A percentile compares a stretch with the other conserved stretches of the same genome.
These are phyloP conservation scores for Elaeagnus macrophylla DNA, from an alignment of 306 rosid genomes.

Conservation along the genomic window DNA sequence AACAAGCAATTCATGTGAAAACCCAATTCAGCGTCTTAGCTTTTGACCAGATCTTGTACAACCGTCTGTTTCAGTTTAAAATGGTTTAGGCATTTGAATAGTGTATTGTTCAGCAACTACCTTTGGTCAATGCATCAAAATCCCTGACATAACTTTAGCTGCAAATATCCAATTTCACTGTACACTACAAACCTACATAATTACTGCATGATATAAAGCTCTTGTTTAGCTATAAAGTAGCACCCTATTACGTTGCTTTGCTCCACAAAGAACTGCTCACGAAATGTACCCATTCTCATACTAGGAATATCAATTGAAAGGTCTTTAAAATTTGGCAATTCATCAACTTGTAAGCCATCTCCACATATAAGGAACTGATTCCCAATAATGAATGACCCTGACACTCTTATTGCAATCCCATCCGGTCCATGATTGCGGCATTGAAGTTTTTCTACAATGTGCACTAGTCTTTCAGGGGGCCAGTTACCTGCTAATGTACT, in stretches of 20 bases:
- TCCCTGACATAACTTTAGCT: no score
- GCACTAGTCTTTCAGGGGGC: slow-evolving; percentile 90
- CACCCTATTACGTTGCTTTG: slow-evolving; percentile 67
- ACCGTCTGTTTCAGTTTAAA: no score
- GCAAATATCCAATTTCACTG: neutral
- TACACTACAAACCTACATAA: neutral
- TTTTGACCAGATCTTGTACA: no score
- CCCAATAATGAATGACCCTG: slow-evolving; percentile 79
- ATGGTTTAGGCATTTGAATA: no score
- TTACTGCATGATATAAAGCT: slow-evolving; percentile 65
- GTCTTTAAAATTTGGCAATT: slow-evolving; percentile 75
- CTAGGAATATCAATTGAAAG: slow-evolving; percentile 65
- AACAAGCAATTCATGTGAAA: no score
- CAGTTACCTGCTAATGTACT: slow-evolving; percentile 77
- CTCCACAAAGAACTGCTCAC: slow-evolving; percentile 74
- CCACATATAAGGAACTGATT: slow-evolving; percentile 95
- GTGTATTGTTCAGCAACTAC: no score
- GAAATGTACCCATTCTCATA: slow-evolving; percentile 81
- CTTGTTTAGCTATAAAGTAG: slow-evolving; percentile 67
- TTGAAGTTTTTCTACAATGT: slow-evolving; percentile 80
- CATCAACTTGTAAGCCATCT: slow-evolving; percentile 92
- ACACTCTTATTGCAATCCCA: slow-evolving; percentile 82
- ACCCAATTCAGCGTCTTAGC: no score
- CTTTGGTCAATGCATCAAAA: no score
- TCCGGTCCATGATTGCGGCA: slow-evolving; percentile 70